Percentiles rank a stretch among this genome's conserved stretches.
Conservation (phyloP, 2,329 filamentous ascomycete genomes). For the Fusarium abutilonis region DNA sequence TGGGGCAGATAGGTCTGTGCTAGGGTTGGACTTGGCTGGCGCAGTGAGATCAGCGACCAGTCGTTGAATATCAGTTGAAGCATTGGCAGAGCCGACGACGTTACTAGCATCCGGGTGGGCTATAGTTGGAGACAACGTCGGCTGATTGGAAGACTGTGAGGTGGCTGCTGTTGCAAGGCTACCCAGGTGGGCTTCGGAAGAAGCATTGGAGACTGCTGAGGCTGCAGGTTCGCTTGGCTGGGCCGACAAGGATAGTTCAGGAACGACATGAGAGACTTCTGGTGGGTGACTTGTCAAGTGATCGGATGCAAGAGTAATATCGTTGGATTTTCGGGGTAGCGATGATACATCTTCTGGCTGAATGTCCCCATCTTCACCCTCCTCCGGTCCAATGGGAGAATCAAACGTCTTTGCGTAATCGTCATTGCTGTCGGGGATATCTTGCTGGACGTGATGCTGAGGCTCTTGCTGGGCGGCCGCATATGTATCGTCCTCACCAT, state of each 20-base stretch:
- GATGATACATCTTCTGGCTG: constrained; percentile 57
- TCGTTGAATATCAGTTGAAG: constrained; percentile 53
- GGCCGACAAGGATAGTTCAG: constrained; percentile 47
- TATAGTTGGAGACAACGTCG: constrained; percentile 41
- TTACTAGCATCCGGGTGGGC: constrained; percentile 45
- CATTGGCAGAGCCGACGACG: constrained; percentile 45
- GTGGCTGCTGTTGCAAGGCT: constrained; percentile 34
- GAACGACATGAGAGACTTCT: constrained; percentile 47
- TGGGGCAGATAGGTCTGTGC: constrained; percentile 45
- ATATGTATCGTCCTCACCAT: constrained; percentile 54
- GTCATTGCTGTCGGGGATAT: constrained; percentile 54
- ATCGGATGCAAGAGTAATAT: constrained; percentile 54
- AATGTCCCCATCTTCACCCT: constrained; percentile 51
- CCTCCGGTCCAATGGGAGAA: constrained; percentile 55
- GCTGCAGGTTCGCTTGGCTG: constrained; percentile 40
- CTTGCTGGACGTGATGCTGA: constrained; percentile 45
- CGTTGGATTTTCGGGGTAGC: constrained; percentile 55
- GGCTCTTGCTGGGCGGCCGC: constrained; percentile 41
- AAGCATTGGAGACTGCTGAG: constrained; percentile 44
- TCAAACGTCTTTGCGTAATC: constrained; percentile 64
- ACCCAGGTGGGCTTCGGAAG: constrained; percentile 43
- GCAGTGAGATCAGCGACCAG: constrained; percentile 56
- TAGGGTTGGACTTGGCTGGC: constrained; percentile 47
- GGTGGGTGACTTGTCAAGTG: constrained; percentile 49
- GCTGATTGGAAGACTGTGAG: constrained; percentile 40